Evolutionary conservation across 2,329 filamentous ascomycete genomes (phyloP).

Genomic region (Talaromyces sp.): DNA sequence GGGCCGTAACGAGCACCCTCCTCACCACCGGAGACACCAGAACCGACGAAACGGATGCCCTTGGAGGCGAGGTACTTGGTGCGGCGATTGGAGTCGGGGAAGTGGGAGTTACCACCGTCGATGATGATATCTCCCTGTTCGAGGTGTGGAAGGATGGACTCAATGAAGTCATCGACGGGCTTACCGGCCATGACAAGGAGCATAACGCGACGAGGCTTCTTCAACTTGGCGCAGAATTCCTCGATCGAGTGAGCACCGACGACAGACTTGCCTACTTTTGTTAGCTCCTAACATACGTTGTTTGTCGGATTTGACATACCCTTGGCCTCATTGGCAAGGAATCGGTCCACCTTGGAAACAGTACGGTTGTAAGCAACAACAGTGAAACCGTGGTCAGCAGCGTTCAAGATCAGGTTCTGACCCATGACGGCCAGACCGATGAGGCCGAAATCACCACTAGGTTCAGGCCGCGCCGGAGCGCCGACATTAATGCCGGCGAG

Average conservation of each 20-base stretch:
- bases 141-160: conserved; percentile 80
- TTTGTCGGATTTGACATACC: conserved; percentile 43
- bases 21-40: conserved; percentile 97
- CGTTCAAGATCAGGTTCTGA: conserved; percentile 87
- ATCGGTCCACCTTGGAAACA: conserved; percentile 94
- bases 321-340: conserved; percentile 87
- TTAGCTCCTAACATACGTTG: background rate
- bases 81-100: conserved; percentile 97
- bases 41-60: conserved; percentile 92
- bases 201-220: conserved; percentile 96
- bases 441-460: conserved; percentile 82
- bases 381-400: conserved; percentile 89
- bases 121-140: conserved; percentile 92
- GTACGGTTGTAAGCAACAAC: conserved; percentile 99
- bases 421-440: conserved; percentile 89
- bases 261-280: conserved; percentile 74
- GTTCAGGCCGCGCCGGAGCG: conserved; percentile 52
- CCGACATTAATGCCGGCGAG: conserved; percentile 70
- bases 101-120: conserved; percentile 98
- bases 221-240: conserved; percentile 95
- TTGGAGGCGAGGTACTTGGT: conserved; percentile 81
- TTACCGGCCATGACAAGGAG: conserved; percentile 97
- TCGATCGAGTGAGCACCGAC: conserved; percentile 88
- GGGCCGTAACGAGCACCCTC: conserved; percentile 97
- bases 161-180: conserved; percentile 98